Percentiles rank a stretch among this genome's conserved stretches.
Conservation (phyloP, 1,284 basidiomycete species). For the Waitea zeae region DNA sequence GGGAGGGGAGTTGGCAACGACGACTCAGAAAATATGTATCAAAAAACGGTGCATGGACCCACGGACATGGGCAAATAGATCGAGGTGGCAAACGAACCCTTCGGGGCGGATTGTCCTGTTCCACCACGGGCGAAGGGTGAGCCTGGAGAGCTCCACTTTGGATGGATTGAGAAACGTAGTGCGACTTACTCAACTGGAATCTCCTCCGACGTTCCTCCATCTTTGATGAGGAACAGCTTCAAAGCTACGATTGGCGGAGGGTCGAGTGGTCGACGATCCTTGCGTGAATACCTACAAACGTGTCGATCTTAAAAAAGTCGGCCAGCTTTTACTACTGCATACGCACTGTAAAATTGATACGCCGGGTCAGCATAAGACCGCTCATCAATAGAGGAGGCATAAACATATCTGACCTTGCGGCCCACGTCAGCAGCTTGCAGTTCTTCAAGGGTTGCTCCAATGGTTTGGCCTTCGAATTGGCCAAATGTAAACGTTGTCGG, state of each 20-base stretch:
- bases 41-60: no score
- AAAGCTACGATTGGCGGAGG: neutral
- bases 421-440: neutral
- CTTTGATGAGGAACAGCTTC: neutral
- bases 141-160: no score
- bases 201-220: neutral
- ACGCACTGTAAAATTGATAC: no score
- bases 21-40: no score
- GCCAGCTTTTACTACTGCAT: neutral
- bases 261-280: conserved; percentile 1
- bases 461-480: neutral
- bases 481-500: neutral
- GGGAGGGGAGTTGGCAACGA: no score
- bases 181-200: neutral
- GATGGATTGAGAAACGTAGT: no score
- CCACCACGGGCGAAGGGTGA: neutral
- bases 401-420: neutral
- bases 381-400: no score
- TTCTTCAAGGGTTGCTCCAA: neutral
- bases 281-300: neutral
- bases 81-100: conserved; percentile 2
- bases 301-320: neutral
- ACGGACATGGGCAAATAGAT: no score
- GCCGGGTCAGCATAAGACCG: no score
- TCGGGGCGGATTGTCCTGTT: neutral